A percentile compares a stretch with the other conserved stretches of the same genome.
phyloP scores from a whole-genome alignment of 768 basidiomycete genomes.

The Mycena metata region DNA sequence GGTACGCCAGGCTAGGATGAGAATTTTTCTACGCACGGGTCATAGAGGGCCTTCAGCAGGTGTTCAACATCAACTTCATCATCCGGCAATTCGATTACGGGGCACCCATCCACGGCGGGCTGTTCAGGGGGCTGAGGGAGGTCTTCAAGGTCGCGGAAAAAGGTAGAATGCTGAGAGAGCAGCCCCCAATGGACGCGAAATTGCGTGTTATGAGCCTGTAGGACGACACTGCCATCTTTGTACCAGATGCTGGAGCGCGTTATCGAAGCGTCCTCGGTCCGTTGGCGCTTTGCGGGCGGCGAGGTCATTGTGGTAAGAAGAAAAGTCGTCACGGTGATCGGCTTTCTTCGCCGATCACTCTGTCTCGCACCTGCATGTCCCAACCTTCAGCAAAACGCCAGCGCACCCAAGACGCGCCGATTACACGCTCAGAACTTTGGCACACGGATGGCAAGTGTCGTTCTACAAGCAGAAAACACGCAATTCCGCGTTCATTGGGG shows the following conservation, averaged over 20 bases:
- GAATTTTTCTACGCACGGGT: too few species aligned
- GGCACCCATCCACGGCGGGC: conserved; percentile 13
- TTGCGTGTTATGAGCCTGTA: background rate
- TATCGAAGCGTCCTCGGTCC: background rate
- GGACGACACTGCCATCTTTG: background rate
- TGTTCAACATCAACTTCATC: conserved; percentile 13
- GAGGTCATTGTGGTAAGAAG: too few species aligned
- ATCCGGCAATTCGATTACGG: conserved; percentile 21
- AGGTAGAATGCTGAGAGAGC: background rate
- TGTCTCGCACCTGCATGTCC: too few species aligned
- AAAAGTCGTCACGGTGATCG: too few species aligned
- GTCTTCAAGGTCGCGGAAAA: background rate
- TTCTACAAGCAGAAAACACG: background rate
- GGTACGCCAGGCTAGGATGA: too few species aligned
- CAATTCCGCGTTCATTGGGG: conserved; percentile 32
- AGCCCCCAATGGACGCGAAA: conserved; percentile 7
- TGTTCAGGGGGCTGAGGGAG: conserved; percentile 23
- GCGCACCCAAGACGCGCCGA: conserved; percentile 3
- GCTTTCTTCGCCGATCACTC: too few species aligned
- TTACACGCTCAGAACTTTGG: conserved; percentile 23
- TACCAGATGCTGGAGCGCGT: background rate
- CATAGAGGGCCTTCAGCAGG: conserved; percentile 21
- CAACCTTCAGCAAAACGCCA: background rate
- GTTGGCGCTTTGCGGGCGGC: too few species aligned
- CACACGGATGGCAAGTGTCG: conserved; percentile 28